Evolutionary conservation across 176 grass and related monocot species (phyloP).

Genomic region (Rhynchospora breviuscula): DNA sequence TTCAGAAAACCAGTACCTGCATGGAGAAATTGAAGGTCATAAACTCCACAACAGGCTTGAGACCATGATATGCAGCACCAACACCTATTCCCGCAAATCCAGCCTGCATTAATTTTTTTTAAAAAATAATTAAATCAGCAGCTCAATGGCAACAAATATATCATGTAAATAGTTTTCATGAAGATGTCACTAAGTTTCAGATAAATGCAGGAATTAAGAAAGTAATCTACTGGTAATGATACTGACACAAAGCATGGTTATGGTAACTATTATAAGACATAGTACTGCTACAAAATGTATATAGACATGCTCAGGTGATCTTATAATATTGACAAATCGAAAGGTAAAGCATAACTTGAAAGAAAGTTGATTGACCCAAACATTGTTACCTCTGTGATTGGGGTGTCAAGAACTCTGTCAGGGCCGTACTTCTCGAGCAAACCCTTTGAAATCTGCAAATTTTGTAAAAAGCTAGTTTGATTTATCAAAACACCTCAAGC

Average conservation of each 20-base stretch:
- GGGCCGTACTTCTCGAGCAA: slow-evolving; percentile 95
- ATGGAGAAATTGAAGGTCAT: slow-evolving; percentile 99
- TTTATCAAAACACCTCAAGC: slow-evolving; percentile 7
- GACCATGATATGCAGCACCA: slow-evolving; percentile 92
- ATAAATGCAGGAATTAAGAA: not conserved
- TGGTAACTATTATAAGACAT: not conserved
- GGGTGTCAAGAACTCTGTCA: slow-evolving; percentile 99
- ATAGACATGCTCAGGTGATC: not conserved
- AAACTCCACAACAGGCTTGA: slow-evolving; percentile 77
- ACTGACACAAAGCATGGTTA: not conserved
- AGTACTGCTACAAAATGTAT: not conserved
- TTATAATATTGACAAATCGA: not conserved
- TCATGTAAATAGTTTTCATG: not conserved
- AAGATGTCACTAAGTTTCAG: not conserved
- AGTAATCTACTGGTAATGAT: not conserved
- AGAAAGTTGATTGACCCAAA: not conserved
- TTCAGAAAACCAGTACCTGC: slow-evolving; percentile 49
- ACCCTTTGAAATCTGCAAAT: slow-evolving; percentile 81
- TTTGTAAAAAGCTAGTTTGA: slow-evolving; percentile 17
- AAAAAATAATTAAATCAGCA: slow-evolving; percentile 19
- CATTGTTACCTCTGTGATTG: slow-evolving; percentile 78
- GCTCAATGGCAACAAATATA: not conserved
- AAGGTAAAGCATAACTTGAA: not conserved
- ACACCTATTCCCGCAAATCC: slow-evolving; percentile 95
- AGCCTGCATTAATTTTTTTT: slow-evolving; percentile 47